Evolutionary conservation across 2,329 filamentous ascomycete genomes (phyloP).

Genomic region (Microsporum audouinii): DNA sequence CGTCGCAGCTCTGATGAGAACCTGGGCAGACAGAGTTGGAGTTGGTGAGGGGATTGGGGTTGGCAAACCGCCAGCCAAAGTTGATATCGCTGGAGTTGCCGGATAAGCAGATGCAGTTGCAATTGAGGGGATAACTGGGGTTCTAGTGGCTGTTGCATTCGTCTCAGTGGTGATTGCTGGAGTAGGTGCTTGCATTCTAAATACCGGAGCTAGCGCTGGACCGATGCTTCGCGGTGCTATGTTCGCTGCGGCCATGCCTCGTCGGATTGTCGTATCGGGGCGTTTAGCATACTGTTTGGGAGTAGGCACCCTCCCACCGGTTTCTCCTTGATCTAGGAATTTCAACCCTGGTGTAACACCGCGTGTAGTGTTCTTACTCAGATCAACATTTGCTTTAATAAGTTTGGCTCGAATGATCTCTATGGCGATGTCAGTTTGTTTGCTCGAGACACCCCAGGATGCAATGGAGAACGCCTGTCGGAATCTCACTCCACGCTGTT

Average conservation of each 20-base stretch:
- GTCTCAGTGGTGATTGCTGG: neutral
- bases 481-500: conserved; percentile 21
- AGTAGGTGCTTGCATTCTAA: neutral
- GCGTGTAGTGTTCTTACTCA: conserved; percentile 12
- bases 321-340: conserved; percentile 8
- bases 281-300: neutral
- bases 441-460: conserved; percentile 21
- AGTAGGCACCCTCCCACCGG: conserved; percentile 11
- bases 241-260: neutral
- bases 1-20: neutral
- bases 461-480: conserved; percentile 19
- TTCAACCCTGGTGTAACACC: conserved; percentile 16
- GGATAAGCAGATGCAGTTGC: neutral
- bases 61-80: neutral
- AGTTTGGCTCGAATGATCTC: conserved; percentile 5
- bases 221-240: neutral
- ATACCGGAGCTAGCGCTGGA: neutral
- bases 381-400: conserved; percentile 7
- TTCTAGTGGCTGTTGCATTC: neutral
- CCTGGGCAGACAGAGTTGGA: neutral
- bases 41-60: neutral
- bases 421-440: conserved; percentile 14
- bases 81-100: neutral
- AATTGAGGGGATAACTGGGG: neutral
- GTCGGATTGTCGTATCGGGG: neutral